A percentile compares a stretch with the other conserved stretches of the same genome.
These are phyloP conservation scores for Tranzscheliella williamsii DNA, from an alignment of 1,284 basidiomycete species.

Conservation along the genomic window DNA sequence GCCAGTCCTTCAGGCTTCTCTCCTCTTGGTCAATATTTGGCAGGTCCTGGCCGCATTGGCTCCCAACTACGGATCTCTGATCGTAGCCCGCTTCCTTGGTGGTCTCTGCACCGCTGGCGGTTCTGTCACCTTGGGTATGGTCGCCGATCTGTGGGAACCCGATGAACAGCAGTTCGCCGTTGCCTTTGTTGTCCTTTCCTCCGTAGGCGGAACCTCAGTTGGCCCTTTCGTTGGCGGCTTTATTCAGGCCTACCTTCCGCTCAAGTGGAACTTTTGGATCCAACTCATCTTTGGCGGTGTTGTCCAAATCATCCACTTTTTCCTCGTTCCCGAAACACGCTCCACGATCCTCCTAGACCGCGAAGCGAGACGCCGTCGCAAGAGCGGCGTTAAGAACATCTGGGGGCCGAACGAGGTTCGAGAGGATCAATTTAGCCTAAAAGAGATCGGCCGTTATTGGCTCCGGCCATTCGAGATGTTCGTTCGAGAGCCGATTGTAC, in stretches of 20 bases:
- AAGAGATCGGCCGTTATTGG: slow-evolving; percentile 61
- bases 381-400: slow-evolving; percentile 59
- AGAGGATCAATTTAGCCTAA: slow-evolving; percentile 58
- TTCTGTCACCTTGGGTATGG: slow-evolving; percentile 63
- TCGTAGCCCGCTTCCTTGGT: slow-evolving; percentile 59
- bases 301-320: slow-evolving; percentile 61
- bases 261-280: slow-evolving; percentile 62
- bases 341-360: slow-evolving; percentile 62
- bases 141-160: slow-evolving; percentile 60
- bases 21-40: slow-evolving; percentile 61
- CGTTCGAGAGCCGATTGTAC: slow-evolving; percentile 63
- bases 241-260: slow-evolving; percentile 29
- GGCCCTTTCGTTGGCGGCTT: slow-evolving; percentile 58
- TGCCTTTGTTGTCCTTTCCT: slow-evolving; percentile 57
- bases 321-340: slow-evolving; percentile 63
- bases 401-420: slow-evolving; percentile 63
- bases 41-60: slow-evolving; percentile 56
- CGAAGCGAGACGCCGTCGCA: slow-evolving; percentile 61
- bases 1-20: slow-evolving; percentile 56
- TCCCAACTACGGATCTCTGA: slow-evolving; percentile 56
- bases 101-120: slow-evolving; percentile 62
- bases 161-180: slow-evolving; percentile 60
- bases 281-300: slow-evolving; percentile 62
- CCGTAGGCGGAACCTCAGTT: slow-evolving; percentile 56
- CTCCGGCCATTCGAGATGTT: slow-evolving; percentile 61